A percentile compares a stretch with the other conserved stretches of the same genome.
Conservation (phyloP, 345 rosid species). For the Aurinia saxatilis region DNA sequence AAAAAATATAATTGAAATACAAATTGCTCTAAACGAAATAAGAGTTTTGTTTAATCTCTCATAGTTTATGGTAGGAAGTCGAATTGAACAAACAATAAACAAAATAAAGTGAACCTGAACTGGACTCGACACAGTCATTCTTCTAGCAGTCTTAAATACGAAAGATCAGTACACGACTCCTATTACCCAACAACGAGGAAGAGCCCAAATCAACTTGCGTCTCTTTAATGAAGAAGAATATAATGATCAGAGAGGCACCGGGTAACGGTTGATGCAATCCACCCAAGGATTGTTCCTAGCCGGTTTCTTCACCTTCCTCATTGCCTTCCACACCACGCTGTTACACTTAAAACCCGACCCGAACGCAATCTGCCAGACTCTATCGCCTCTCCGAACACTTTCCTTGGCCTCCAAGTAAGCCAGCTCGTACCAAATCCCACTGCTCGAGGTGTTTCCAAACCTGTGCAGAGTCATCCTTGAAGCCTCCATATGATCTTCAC, state of each 20-base stretch:
- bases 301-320: slow-evolving; percentile 63
- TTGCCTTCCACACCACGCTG: slow-evolving; percentile 76
- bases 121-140: slow-evolving; percentile 8
- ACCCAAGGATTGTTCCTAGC: slow-evolving; percentile 67
- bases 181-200: slow-evolving; percentile 10
- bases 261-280: slow-evolving; percentile 59
- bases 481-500: slow-evolving; percentile 71
- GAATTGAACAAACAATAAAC: slow-evolving; percentile 8
- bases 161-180: slow-evolving; percentile 16
- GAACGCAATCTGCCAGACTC: slow-evolving; percentile 84
- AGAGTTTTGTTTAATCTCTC: background rate
- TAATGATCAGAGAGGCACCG: slow-evolving; percentile 25
- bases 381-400: slow-evolving; percentile 61
- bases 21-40: background rate
- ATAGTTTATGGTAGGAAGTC: background rate
- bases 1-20: too few relatives aligned
- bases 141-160: slow-evolving; percentile 8
- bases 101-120: slow-evolving; percentile 17
- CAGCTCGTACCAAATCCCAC: slow-evolving; percentile 87
- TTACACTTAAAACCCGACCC: slow-evolving; percentile 97
- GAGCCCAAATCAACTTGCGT: background rate
- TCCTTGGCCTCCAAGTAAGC: slow-evolving; percentile 90
- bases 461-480: slow-evolving; percentile 83
- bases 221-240: slow-evolving; percentile 9
- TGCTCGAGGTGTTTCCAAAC: slow-evolving; percentile 89